Conservation (phyloP, 441 rosid genomes). For the Macaranga tanarius region DNA sequence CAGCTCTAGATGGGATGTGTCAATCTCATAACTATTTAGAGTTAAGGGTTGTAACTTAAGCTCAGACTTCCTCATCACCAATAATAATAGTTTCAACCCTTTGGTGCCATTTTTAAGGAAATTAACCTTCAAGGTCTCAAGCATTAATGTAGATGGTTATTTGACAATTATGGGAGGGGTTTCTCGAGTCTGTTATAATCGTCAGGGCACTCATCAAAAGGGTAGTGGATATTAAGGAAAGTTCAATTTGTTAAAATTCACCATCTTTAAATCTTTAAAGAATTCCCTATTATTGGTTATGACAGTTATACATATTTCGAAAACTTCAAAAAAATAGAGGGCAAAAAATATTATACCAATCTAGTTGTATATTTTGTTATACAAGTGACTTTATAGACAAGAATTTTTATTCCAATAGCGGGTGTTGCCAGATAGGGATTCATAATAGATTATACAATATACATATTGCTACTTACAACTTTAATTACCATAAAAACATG, state of each 20-base stretch:
- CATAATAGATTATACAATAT: not conserved
- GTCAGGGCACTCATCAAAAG: not conserved
- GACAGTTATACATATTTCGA: conserved; percentile 42
- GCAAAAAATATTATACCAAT: not conserved
- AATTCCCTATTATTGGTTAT: conserved; percentile 19
- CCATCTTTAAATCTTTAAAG: not conserved
- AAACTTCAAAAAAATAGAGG: not conserved
- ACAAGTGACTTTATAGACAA: not conserved
- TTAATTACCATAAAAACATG: not conserved
- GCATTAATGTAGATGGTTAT: conserved; percentile 20
- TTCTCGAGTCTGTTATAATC: conserved; percentile 5
- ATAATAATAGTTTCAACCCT: not conserved
- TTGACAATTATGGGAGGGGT: not conserved
- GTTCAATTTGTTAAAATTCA: not conserved
- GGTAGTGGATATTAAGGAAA: not conserved
- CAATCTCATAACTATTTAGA: conserved; percentile 29
- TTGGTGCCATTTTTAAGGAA: not conserved
- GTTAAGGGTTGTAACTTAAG: conserved; percentile 6
- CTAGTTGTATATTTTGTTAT: not conserved
- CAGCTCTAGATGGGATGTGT: not conserved
- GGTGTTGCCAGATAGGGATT: conserved; percentile 24
- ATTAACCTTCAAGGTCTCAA: not conserved
- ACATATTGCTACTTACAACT: not conserved
- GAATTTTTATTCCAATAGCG: conserved; percentile 13
- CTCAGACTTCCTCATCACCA: not conserved